A percentile compares a stretch with the other conserved stretches of the same genome.
Conservation (phyloP, 2,329 filamentous ascomycete genomes). For the Xylaria sp. region DNA sequence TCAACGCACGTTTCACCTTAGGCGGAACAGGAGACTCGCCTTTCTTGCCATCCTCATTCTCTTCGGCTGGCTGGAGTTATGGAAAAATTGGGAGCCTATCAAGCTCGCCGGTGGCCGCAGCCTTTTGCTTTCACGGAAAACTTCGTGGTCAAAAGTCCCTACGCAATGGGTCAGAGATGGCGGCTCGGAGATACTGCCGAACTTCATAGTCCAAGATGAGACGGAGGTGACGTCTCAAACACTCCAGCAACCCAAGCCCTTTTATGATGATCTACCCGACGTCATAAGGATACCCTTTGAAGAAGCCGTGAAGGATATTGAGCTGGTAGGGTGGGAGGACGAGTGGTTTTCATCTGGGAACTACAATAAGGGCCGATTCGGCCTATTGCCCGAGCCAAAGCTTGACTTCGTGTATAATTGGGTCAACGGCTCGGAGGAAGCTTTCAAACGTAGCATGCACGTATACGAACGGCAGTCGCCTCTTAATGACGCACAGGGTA, state of each 20-base stretch:
- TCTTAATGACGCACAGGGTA: conserved; percentile 55
- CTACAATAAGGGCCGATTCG: conserved; percentile 48
- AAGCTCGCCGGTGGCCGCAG: conserved; percentile 11
- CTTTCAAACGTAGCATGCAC: conserved; percentile 52
- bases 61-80: conserved; percentile 36
- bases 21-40: conserved; percentile 43
- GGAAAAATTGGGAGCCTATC: conserved; percentile 17
- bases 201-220: conserved; percentile 16
- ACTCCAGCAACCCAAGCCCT: conserved; percentile 31
- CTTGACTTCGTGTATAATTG: conserved; percentile 59
- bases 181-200: conserved; percentile 3
- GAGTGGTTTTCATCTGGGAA: conserved; percentile 54
- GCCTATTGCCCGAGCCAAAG: conserved; percentile 53
- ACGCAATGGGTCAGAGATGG: conserved; percentile 44
- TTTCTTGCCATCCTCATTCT: conserved; percentile 28
- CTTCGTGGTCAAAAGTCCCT: conserved; percentile 23
- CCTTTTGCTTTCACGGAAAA: conserved; percentile 11
- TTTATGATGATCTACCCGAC: conserved; percentile 51
- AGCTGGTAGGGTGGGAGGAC: conserved; percentile 57
- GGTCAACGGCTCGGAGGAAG: conserved; percentile 57
- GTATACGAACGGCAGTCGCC: conserved; percentile 55
- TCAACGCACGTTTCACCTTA: conserved; percentile 37
- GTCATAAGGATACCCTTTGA: conserved; percentile 56
- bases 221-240: conserved; percentile 3
- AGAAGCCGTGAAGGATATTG: conserved; percentile 52